Percentiles rank a stretch among this genome's conserved stretches.
Conservation (phyloP, 805 yeast species). For the Schizosaccharomyces japonicus region DNA sequence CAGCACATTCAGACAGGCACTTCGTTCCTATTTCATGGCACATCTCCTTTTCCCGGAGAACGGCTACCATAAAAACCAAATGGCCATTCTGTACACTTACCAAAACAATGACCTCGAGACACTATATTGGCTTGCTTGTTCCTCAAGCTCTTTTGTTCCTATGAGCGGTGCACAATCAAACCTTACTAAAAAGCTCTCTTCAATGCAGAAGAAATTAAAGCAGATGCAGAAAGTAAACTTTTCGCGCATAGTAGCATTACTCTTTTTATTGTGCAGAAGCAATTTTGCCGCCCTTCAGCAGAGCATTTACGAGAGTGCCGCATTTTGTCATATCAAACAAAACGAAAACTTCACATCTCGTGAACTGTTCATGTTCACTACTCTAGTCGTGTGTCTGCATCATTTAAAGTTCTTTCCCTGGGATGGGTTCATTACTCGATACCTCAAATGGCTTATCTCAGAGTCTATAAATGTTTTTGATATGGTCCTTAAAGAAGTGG, state of each 20-base stretch:
- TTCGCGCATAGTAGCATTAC: not conserved
- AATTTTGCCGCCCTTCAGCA: not conserved
- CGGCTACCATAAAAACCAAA: not conserved
- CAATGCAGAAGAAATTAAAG: not conserved
- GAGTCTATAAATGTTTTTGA: no score
- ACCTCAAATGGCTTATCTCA: no score
- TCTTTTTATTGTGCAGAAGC: not conserved
- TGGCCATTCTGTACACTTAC: not conserved
- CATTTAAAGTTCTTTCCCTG: no score
- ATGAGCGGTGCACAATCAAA: not conserved
- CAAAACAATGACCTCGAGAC: not conserved
- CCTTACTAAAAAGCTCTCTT: not conserved
- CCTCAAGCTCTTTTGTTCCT: not conserved
- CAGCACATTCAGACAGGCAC: not conserved
- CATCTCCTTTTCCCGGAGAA: not conserved
- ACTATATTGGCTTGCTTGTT: not conserved
- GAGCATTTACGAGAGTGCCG: not conserved
- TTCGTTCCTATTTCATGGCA: not conserved
- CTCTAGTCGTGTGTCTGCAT: no score
- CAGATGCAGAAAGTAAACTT: no score
- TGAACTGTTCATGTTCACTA: no score
- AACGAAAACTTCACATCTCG: no score
- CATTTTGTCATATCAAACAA: no score
- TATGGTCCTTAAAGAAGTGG: no score
- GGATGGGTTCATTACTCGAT: no score